These are phyloP conservation scores for Monilinia fructicola DNA, from an alignment of 2,329 filamentous ascomycete genomes.

Conservation along the genomic window DNA sequence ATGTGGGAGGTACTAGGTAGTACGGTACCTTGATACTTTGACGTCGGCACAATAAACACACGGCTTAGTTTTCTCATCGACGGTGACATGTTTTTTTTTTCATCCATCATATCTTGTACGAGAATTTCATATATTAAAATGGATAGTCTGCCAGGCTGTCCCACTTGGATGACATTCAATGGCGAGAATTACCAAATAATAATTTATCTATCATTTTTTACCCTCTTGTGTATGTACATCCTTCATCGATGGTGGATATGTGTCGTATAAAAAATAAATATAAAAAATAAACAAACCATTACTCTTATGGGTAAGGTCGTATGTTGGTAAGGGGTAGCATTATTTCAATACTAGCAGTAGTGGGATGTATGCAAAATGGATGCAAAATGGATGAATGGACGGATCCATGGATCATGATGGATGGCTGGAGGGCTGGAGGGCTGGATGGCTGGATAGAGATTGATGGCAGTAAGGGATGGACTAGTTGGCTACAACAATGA, in stretches of 20 bases:
- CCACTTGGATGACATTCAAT: slow-evolving; percentile 15
- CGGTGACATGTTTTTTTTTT: background rate
- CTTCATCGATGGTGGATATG: background rate
- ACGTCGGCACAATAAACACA: background rate
- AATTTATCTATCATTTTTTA: background rate
- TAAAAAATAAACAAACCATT: background rate
- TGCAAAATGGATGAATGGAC: background rate
- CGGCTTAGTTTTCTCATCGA: slow-evolving; percentile 1
- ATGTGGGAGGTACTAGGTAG: too few relatives aligned
- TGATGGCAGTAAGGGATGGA: background rate
- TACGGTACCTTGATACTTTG: background rate
- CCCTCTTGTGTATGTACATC: background rate
- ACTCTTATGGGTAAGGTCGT: background rate
- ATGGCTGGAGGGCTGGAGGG: too few relatives aligned
- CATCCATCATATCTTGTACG: background rate
- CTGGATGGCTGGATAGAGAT: too few relatives aligned
- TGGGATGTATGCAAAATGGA: slow-evolving; percentile 3
- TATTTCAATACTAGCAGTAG: slow-evolving; percentile 11
- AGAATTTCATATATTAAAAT: background rate
- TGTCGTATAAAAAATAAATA: background rate
- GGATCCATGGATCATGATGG: background rate
- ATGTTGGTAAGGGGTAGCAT: background rate
- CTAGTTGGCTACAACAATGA: background rate
- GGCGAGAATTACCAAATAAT: background rate
- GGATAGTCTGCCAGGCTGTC: background rate